Evolutionary conservation across 257 asterid genomes (phyloP).

Genomic region (Scutellaria baicalensis): DNA sequence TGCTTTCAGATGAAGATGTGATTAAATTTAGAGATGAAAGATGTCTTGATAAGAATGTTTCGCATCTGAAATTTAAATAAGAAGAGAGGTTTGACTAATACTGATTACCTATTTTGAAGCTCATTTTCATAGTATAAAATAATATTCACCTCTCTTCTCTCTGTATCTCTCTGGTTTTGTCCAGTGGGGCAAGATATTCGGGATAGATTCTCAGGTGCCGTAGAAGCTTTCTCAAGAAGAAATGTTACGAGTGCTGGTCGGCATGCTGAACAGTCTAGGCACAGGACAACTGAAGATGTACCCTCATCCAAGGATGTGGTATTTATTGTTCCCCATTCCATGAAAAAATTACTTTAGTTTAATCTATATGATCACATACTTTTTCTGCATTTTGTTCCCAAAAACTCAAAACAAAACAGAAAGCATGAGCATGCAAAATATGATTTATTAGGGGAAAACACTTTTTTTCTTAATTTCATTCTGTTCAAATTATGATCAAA

Average conservation of each 20-base stretch:
- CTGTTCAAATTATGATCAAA: too few species aligned
- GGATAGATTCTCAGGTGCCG: constrained; percentile 79
- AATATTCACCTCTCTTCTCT: constrained; percentile 1
- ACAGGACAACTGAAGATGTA: constrained; percentile 58
- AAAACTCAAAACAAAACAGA: not conserved
- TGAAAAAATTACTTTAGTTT: not conserved
- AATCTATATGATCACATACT: not conserved
- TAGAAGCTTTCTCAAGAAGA: constrained; percentile 78
- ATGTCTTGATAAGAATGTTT: not conserved
- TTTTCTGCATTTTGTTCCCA: not conserved
- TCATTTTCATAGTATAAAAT: not conserved
- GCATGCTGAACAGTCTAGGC: not conserved
- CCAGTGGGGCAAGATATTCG: constrained; percentile 72
- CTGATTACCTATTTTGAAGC: not conserved
- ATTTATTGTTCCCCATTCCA: constrained; percentile 13
- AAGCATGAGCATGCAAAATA: not conserved
- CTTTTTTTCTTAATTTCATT: too few species aligned
- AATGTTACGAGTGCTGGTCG: constrained; percentile 57
- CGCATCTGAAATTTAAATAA: too few species aligned
- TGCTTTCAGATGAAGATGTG: not conserved
- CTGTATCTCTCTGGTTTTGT: constrained; percentile 9
- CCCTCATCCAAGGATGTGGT: constrained; percentile 98
- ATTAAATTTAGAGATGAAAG: not conserved
- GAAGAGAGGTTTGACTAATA: too few species aligned
- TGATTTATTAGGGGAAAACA: too few species aligned